Percentiles rank a stretch among this genome's conserved stretches.
These are phyloP conservation scores for Avena sativa DNA, from an alignment of 176 grass and related monocot genomes.

Conservation along the genomic window DNA sequence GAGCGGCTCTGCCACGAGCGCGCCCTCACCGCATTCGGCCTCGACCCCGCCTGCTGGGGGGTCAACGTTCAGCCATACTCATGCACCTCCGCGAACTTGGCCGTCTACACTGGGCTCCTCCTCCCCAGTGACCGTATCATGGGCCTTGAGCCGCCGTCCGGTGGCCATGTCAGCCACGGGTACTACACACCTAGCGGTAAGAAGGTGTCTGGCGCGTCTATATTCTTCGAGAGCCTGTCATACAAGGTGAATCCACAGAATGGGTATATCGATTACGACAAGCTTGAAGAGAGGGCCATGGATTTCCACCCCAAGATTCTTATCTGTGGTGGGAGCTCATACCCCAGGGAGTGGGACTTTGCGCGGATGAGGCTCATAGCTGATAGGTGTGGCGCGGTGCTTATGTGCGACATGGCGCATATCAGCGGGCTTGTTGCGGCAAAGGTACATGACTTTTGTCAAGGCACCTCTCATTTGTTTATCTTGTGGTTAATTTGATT, in stretches of 20 bases:
- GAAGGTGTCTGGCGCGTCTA: conserved; percentile 91
- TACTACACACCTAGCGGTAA: conserved; percentile 89
- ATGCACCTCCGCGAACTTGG: conserved; percentile 93
- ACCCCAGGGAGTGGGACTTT: conserved; percentile 97
- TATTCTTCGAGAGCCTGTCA: conserved; percentile 95
- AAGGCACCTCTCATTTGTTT: neutral
- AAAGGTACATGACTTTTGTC: conserved; percentile 62
- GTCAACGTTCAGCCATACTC: conserved; percentile 87
- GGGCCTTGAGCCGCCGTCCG: conserved; percentile 91
- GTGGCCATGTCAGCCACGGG: conserved; percentile 96
- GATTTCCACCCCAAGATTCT: conserved; percentile 97
- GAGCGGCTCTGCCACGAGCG: too few species aligned
- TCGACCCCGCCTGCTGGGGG: conserved; percentile 65
- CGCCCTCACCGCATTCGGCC: too few species aligned
- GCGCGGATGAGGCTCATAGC: conserved; percentile 79
- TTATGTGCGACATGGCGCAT: conserved; percentile 99
- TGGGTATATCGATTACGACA: conserved; percentile 92
- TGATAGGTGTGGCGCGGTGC: conserved; percentile 78
- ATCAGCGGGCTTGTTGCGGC: conserved; percentile 96
- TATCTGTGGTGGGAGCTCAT: conserved; percentile 96
- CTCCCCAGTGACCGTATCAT: conserved; percentile 92
- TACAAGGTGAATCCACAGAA: conserved; percentile 97
- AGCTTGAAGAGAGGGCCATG: conserved; percentile 83
- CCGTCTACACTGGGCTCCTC: conserved; percentile 86
- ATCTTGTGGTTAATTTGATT: conserved; percentile 13